A percentile compares a stretch with the other conserved stretches of the same genome.
Evolutionary conservation across 1,139 yeast species (phyloP).

Genomic region (Geotrichum macrosporum): DNA sequence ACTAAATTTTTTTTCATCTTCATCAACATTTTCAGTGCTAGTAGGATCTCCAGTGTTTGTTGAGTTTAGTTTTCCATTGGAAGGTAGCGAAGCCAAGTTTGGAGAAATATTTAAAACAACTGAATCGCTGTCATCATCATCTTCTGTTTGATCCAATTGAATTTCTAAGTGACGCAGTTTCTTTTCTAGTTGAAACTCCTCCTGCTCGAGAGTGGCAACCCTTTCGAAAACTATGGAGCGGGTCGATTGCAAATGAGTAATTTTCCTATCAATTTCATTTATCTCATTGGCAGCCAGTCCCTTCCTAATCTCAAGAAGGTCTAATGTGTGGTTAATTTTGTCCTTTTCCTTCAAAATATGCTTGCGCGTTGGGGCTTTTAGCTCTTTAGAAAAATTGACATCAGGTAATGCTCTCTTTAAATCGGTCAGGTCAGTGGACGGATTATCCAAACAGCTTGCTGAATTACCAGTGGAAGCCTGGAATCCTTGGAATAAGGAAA

Average conservation of each 20-base stretch:
- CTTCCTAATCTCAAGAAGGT: constrained; percentile 56
- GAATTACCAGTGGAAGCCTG: constrained; percentile 43
- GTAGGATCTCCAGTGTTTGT: constrained; percentile 3
- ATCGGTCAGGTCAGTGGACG: constrained; percentile 4
- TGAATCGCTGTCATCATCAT: constrained; percentile 25
- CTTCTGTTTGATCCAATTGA: constrained; percentile 34
- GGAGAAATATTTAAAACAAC: constrained; percentile 6
- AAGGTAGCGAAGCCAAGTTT: constrained; percentile 1
- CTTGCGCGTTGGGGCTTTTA: constrained; percentile 23
- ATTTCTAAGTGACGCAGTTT: constrained; percentile 43
- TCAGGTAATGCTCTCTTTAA: constrained; percentile 21
- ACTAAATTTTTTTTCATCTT: too few relatives aligned
- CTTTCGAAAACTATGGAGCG: constrained; percentile 53
- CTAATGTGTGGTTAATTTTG: constrained; percentile 47
- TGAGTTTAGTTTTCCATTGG: not conserved
- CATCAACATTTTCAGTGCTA: too few relatives aligned
- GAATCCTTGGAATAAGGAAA: constrained; percentile 64
- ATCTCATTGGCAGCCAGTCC: constrained; percentile 61
- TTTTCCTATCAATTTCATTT: constrained; percentile 54
- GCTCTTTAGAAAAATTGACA: constrained; percentile 13
- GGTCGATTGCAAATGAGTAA: constrained; percentile 47
- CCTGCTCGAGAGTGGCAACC: constrained; percentile 56
- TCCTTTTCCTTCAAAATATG: constrained; percentile 41
- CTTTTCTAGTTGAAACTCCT: constrained; percentile 51
- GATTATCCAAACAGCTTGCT: not conserved